Evolutionary conservation across 2,329 filamentous ascomycete species (phyloP), one percentile per base, ranked within the genome.

Genomic region (Trichoderma polysporum): DNA sequence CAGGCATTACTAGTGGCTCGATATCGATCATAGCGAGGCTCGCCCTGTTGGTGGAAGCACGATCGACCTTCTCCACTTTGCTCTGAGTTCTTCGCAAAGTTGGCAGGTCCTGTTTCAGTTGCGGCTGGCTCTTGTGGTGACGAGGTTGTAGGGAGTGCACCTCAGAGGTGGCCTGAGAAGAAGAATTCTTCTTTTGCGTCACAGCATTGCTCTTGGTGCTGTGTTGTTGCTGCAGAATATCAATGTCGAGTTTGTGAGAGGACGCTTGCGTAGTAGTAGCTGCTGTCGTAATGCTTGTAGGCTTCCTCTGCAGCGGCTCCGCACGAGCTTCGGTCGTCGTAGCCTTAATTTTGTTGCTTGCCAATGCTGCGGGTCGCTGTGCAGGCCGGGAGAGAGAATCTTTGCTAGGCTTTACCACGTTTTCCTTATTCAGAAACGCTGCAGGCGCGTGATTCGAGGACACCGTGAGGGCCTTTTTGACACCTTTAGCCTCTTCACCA

Each of bases 51-150:
- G 8, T 19, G 4, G 70, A 33, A 35, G 57, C 41, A 15, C 49
- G 35, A 8, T 73, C 69, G 25, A 71, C 64, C 33, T 69, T 74
- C 35, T 78, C 76, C 22, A 79, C 69, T 66, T 80, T 76, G 77
- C 82, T 83, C 69, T 84, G 81, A 1, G 80, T 83, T 56, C 79
- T 77, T 58, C 81, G 78, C 35, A 83, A 74, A 22, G 78, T 71
- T 31, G 75, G 81, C 59, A 77, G 78, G 64, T 81, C 79, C 53
- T 74, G 70, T 69, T 83, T 84, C 58, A 86, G 78, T 64, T 82
- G 80, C 12, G 85, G 84, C 74, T 86, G 85, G 72, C 84, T 86
- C 74, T 82, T 85, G 76, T 83, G 77, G 58, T 86, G 84, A 37
- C 84, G 83, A 67, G 80, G 79, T 62, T 79, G 78, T 31, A 75